Percentiles rank a stretch among this genome's conserved stretches.
Conservation (phyloP, 2,329 filamentous ascomycete genomes). For the Neofusicoccum parvum region DNA sequence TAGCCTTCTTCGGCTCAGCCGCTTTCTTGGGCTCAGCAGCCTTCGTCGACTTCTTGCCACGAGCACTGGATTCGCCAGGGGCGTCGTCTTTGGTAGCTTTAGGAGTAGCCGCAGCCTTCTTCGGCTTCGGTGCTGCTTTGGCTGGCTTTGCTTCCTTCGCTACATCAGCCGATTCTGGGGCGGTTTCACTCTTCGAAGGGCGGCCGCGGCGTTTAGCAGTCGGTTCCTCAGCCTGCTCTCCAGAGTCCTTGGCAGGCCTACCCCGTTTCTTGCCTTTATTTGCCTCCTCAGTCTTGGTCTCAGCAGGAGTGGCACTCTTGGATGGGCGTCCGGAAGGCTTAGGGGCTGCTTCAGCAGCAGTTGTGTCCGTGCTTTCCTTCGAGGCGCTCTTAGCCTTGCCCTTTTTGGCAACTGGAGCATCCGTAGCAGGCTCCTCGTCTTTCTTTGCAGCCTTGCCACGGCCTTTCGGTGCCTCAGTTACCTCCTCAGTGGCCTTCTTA, state of each 20-base stretch:
- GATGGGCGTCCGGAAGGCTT: constrained; percentile 5
- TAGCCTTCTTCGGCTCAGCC: neutral
- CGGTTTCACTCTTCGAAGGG: constrained; percentile 7
- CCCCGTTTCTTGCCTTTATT: constrained; percentile 4
- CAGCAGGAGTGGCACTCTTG: neutral
- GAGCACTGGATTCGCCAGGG: neutral
- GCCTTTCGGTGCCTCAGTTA: neutral
- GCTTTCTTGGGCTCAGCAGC: neutral
- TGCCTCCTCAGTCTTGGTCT: neutral
- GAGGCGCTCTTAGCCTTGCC: neutral
- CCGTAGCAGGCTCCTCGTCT: neutral
- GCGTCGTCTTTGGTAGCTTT: neutral
- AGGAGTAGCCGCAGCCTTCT: neutral
- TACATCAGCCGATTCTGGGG: neutral
- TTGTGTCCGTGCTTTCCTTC: neutral
- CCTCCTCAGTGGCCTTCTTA: neutral
- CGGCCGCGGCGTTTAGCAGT: constrained; percentile 16
- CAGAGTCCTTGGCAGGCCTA: constrained; percentile 1
- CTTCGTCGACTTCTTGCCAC: constrained; percentile 8
- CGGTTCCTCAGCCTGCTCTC: constrained; percentile 18
- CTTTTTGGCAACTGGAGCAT: neutral
- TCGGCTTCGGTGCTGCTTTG: constrained; percentile 9
- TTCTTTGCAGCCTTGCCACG: constrained; percentile 1
- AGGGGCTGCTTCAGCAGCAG: neutral
- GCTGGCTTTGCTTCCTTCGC: neutral